Base-by-base conservation (phyloP, 2,329 filamentous ascomycete genomes). In the Lachnellula arida region DNA sequence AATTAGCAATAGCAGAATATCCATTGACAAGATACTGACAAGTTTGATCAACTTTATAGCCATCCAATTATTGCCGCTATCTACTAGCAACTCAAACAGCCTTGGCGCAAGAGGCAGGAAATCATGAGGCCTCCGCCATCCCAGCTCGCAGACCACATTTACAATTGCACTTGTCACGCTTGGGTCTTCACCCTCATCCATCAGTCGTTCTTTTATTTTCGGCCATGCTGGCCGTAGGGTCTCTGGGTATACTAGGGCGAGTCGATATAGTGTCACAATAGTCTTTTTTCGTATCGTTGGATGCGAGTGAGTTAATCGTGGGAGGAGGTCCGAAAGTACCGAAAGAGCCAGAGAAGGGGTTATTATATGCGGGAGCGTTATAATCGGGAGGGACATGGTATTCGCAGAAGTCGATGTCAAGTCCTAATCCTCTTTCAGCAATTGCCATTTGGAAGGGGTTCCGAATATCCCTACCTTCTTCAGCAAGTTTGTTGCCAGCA, bases 1-100 rank as follows among this genome's bases (percentile, higher is more conserved):
- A 22, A 47, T 55, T 47, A 51, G 53, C 34, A 42, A 19, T 9
- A 9, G n/a, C 5, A 28, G 14, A 12, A 44, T 23, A 39, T 8
- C 19, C 42, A 51, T n/a, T 22, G 12, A 34, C 25, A 9, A 22
- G 14, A 32, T 39, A 75, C 82, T 63, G 72, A 93, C 90, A 60
- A 99, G 81, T 74, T 99, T 99, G 71, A 99, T 97, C 60, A 99
- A 84, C 72, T 99, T 99, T 70, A 99, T 99, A 57, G 92, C 92
- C 93, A 99, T 97, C 94, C 94, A 99, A 73, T 99, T 99, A 73
- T 99, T 97, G 39, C 88, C 88, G 54, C 91, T 87, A 58, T 95
- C 88, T 12, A 97, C 92, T 25, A 99, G 77, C 17, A 99, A 79
- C 69, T 97, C 92, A 67, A 97, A 99, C 25, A 99, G 74, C 56